Evolutionary conservation across 306 rosid species (phyloP).

Genomic region (Argentina anserina): DNA sequence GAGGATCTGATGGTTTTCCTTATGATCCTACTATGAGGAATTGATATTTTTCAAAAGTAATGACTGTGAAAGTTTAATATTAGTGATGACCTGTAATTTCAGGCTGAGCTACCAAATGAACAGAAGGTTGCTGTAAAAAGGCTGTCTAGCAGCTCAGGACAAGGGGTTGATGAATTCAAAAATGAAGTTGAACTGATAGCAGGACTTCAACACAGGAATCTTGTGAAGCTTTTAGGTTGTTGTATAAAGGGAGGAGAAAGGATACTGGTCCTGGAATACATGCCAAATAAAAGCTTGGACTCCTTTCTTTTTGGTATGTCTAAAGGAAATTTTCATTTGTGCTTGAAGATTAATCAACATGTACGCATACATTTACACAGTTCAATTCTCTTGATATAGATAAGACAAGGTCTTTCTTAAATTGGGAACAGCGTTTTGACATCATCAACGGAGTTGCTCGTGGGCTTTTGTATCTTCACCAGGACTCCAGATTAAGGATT

Average conservation of each 20-base stretch:
- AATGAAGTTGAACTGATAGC: neutral
- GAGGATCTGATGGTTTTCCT: neutral
- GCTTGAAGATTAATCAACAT: neutral
- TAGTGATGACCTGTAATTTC: neutral
- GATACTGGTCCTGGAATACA: neutral
- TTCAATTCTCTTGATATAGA: neutral
- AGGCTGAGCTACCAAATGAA: neutral
- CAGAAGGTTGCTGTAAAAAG: neutral
- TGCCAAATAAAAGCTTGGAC: neutral
- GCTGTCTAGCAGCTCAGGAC: neutral
- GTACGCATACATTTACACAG: neutral
- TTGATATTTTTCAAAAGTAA: neutral
- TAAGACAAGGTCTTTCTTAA: neutral
- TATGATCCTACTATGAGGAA: neutral
- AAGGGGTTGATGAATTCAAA: neutral
- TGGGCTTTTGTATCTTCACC: slow-evolving; percentile 17
- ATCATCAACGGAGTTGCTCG: neutral
- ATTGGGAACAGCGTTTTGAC: neutral
- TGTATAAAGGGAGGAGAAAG: neutral
- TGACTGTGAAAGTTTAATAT: neutral
- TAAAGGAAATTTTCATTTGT: neutral
- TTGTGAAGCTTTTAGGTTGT: neutral
- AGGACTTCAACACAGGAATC: neutral
- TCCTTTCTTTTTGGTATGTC: neutral
- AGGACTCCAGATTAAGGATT: slow-evolving; percentile 51